A percentile compares a stretch with the other conserved stretches of the same genome.
phyloP scores from a whole-genome alignment of 345 rosid genomes.

The Acer campestre region DNA sequence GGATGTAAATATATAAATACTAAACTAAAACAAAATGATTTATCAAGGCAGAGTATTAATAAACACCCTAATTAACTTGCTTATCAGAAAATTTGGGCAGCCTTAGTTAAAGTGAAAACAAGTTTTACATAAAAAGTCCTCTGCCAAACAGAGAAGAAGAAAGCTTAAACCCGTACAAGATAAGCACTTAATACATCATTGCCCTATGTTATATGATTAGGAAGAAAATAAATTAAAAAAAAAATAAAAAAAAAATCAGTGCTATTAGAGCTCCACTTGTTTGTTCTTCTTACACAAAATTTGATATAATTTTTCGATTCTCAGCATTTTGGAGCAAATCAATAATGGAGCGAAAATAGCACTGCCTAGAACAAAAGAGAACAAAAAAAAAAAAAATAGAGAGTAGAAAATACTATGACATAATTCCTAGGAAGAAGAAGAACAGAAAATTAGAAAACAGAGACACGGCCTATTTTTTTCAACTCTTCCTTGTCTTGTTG shows the following conservation, averaged over 20 bases:
- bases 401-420: constrained; percentile 18
- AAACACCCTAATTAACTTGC: constrained; percentile 17
- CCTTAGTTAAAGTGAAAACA: constrained; percentile 23
- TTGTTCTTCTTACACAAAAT: neutral
- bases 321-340: neutral
- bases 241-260: constrained; percentile 34
- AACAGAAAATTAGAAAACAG: constrained; percentile 10
- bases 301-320: no score
- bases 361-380: constrained; percentile 32
- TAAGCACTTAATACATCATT: constrained; percentile 29
- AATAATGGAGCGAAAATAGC: constrained; percentile 71
- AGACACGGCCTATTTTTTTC: neutral
- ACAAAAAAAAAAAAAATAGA: neutral
- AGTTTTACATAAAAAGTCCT: constrained; percentile 33
- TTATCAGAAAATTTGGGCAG: constrained; percentile 36
- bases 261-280: constrained; percentile 59
- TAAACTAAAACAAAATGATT: neutral
- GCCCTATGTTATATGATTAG: constrained; percentile 37
- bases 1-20: neutral
- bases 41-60: neutral
- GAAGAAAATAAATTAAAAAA: neutral
- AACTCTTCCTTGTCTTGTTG: constrained; percentile 39
- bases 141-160: constrained; percentile 32
- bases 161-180: constrained; percentile 21
- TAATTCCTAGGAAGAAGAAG: constrained; percentile 23